Percentiles rank a stretch among this genome's conserved stretches.
phyloP scores from a whole-genome alignment of 129 eudicot genomes.

The Lactuca saligna region DNA sequence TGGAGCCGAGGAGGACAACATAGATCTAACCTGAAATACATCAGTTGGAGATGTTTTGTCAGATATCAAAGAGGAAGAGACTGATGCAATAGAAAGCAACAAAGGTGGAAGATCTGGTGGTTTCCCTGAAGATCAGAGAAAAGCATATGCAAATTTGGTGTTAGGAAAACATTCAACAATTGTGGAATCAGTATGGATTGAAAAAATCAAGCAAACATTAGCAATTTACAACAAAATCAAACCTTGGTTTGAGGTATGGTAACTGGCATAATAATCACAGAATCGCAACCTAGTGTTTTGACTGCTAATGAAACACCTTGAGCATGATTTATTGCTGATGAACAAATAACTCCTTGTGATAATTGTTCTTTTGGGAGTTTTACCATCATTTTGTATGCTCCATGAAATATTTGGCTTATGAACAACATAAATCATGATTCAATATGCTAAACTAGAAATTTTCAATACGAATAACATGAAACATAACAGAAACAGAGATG shows the following conservation, averaged over 20 bases:
- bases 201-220: no score
- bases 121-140: no score
- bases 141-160: no score
- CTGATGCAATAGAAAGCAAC: no score
- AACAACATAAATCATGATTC: conserved; percentile 16
- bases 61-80: no score
- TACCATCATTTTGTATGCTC: conserved; percentile 97
- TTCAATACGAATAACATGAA: not conserved
- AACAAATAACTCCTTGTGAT: conserved; percentile 73
- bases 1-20: no score
- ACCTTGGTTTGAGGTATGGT: conserved; percentile 94
- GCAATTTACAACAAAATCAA: not conserved
- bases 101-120: no score
- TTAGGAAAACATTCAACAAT: no score
- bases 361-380: conserved; percentile 76
- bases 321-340: conserved; percentile 92
- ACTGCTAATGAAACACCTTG: conserved; percentile 92
- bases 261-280: conserved; percentile 89
- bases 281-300: conserved; percentile 65
- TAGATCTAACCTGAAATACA: no score
- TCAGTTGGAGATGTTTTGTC: no score
- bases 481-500: no score
- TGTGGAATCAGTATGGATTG: no score
- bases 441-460: not conserved
- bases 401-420: conserved; percentile 77